Base-by-base conservation (phyloP, 345 rosid genomes). In the Citrus maxima region DNA sequence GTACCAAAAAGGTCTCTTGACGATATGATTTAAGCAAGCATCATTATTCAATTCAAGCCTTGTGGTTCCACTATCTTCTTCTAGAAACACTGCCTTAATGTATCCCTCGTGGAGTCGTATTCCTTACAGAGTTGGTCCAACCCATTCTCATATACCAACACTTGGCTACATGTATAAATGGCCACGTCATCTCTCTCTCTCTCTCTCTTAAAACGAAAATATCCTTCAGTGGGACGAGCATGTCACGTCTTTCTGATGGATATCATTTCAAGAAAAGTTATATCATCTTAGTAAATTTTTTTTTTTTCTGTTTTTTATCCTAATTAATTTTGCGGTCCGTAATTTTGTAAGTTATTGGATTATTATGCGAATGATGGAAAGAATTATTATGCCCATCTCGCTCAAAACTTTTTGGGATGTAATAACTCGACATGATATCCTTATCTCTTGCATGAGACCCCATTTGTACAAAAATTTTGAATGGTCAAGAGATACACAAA, bases 401-500 rank as follows among this genome's bases (percentile, higher is more conserved):
- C 16, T 34, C 69, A 14, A 8, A 63, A 30, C 67, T 63, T 63
- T 63, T 63, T 28, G 32, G 62, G 10, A n/a, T n/a, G 18, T 3
- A 46, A 3, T 13, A 46, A 12, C 51, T 46, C n/a, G 12, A n/a
- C 62, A 8, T 2, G 27, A 22, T 59, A 37, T 5, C 27, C 38
- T 51, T 8, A 70, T 70, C 38, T 19, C 27, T 27, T 6, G 38
- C 24, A 54, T 8, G 6, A 4, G 58, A 16, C 58, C 22, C 21
- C 22, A 18, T 18, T 5, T 2, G 5, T 5, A 18, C 22, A 16
- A 25, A 0, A 16, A 70, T 18, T 10, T 7, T 69, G 37, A 73
- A 6, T 5, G 21, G 79, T 62, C 49, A 76, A 87, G 86, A 84
- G 83, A 64, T 68, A 13, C 79, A 71, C 54, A 67, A 61, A 25